Evolutionary conservation across 1,139 yeast species (phyloP).

Genomic region (Pichia sp.): DNA sequence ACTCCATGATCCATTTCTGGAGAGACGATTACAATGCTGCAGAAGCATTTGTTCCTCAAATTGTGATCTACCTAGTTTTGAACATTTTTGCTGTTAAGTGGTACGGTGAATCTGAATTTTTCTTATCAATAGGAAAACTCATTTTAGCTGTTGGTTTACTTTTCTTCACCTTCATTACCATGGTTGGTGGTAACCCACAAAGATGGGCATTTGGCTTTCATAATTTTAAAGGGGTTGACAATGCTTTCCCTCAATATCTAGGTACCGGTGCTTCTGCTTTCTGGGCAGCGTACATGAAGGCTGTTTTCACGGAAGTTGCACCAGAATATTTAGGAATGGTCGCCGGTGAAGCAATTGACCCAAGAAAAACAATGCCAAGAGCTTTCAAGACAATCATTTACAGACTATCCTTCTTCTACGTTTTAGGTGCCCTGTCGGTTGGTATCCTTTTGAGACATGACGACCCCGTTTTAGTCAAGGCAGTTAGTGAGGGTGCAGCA

Average conservation of each 20-base stretch:
- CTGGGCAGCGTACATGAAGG: conserved; percentile 54
- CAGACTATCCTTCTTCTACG: conserved; percentile 37
- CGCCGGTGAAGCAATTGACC: conserved; percentile 49
- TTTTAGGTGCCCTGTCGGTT: conserved; percentile 28
- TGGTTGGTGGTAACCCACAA: conserved; percentile 55
- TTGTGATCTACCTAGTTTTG: conserved; percentile 36
- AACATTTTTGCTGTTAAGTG: conserved; percentile 42
- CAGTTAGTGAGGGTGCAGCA: conserved; percentile 25
- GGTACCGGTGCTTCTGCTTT: conserved; percentile 48
- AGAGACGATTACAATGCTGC: conserved; percentile 47
- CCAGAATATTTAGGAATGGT: conserved; percentile 51
- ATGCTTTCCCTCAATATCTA: conserved; percentile 48
- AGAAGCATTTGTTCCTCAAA: conserved; percentile 39
- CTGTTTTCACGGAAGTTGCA: conserved; percentile 52
- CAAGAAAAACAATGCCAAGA: conserved; percentile 46
- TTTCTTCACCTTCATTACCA: conserved; percentile 42
- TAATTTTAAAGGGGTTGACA: conserved; percentile 55
- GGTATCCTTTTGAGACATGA: conserved; percentile 25
- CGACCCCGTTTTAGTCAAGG: conserved; percentile 21
- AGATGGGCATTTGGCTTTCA: conserved; percentile 58
- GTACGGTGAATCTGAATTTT: conserved; percentile 61
- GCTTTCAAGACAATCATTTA: conserved; percentile 35
- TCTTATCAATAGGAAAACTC: conserved; percentile 55
- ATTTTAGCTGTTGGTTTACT: conserved; percentile 51
- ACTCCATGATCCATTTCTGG: conserved; percentile 49